Evolutionary conservation across 441 rosid genomes (phyloP), one percentile per base, ranked within the genome.

Genomic region (Metrosideros polymorpha): DNA sequence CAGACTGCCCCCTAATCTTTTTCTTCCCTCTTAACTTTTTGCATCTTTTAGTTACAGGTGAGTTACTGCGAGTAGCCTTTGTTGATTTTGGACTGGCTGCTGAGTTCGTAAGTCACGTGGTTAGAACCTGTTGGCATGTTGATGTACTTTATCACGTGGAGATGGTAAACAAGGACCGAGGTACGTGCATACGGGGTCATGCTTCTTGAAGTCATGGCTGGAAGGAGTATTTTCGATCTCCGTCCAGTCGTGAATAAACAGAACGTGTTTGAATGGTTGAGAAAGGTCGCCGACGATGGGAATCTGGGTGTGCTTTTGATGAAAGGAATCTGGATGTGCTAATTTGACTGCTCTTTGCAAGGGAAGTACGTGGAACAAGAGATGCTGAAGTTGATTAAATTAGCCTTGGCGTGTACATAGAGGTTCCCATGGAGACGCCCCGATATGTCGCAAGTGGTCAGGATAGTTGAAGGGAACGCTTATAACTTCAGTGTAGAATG

Each of bases 41-140:
- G 6, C 49, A 45, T 45, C 10, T 45, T 45, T 2, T 2, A 45
- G 10, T 45, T 12, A 9, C 49, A n/a, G n/a, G n/a, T 45, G 12
- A 45, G 12, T 45, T 45, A 43, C 47, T 43, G 7, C 25, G 35
- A 29, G 71, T 29, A 35, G 71, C 1, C 29, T 35, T 59, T 17
- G 17, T 10, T 14, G 71, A 59, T 59, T 29, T 59, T 29, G 71
- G 35, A 29, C 71, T 29, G 71, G 71, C 35, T n/a, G n/a, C n/a
- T n/a, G n/a, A 59, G 66, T 0, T 59, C 0, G 71, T 29, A 59
- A 59, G 1, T 59, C 6, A 59, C 0, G 39, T 29, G 71, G 0
- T 17, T 3, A 0, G 71, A 29, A 59, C 71, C 6, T 35, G 7
- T 14, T 19, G 22, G 71, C 71, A 29, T 29, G 0, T 59, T 35